Evolutionary conservation across 192 early-diverging fungal genomes (phyloP), one percentile per base, ranked within the genome.

Genomic region (Coemansia sp.): DNA sequence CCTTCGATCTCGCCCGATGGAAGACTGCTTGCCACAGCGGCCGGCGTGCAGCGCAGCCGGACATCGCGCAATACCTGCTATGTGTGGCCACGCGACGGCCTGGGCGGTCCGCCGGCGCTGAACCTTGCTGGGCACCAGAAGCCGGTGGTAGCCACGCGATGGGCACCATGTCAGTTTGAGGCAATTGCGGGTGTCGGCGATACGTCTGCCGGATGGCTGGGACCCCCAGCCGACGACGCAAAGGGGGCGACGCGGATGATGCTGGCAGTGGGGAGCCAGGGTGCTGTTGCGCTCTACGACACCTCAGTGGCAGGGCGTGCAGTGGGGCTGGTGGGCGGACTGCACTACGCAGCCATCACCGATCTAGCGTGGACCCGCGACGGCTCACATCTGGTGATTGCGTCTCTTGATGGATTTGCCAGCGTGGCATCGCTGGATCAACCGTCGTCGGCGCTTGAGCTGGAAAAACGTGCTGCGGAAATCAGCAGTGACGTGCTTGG

Each of bases 1-100:
- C 88, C 92, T 5, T 76, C 87, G 5, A 93, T 97, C 67, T 92
- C 92, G 17, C 93, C 95, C 10, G 96, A 98, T 72, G 96, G 96
- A 9, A 83, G 88, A 10, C 72, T 96, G 41, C 78, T 98, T 13
- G 63, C 95, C 8, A 86, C 92, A 0, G 93, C 96, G 12, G 90
- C 93, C 0, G 96, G 94, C 19, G 71, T 90, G 20, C 88, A 85
- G 56, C 86, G 83, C 14, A 41, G 51, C 14, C 54, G 59, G 14
- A 81, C 86, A 20, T 45, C 72, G 9, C 79, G 75, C 65, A 91
- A 94, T 42, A 86, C 87, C 7, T 86, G 86, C 13, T 90, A 88
- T 62, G 67, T 90, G 13, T 94, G 88, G 83, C 85, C 87, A 4
- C 83, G 92, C 22, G 87, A 89, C 61, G 69, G 70, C 16, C 73